These are phyloP conservation scores for Fusarium luffae DNA, from an alignment of 2,329 filamentous ascomycete species.

Conservation along the genomic window DNA sequence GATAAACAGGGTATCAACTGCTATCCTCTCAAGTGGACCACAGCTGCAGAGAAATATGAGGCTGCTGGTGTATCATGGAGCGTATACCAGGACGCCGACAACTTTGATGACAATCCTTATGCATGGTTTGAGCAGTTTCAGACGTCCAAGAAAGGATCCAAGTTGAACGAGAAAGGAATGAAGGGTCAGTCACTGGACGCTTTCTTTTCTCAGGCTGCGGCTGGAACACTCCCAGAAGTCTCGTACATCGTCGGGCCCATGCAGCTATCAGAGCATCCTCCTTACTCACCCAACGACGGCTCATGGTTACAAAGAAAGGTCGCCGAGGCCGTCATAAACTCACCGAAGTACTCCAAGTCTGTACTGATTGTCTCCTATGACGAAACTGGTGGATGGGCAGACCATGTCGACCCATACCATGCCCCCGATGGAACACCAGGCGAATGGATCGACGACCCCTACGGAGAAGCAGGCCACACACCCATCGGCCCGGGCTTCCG, in stretches of 20 bases:
- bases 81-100: slow-evolving; percentile 14
- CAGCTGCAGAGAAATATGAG: slow-evolving; percentile 22
- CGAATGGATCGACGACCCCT: slow-evolving; percentile 17
- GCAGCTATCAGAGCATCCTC: slow-evolving; percentile 18
- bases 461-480: slow-evolving; percentile 2
- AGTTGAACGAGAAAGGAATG: slow-evolving; percentile 9
- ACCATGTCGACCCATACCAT: slow-evolving; percentile 2
- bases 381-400: slow-evolving; percentile 13
- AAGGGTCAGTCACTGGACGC: background rate
- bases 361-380: slow-evolving; percentile 1
- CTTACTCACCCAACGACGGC: background rate
- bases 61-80: slow-evolving; percentile 18
- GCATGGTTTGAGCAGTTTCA: slow-evolving; percentile 27
- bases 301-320: slow-evolving; percentile 11
- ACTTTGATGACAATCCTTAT: slow-evolving; percentile 21
- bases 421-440: background rate
- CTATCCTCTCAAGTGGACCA: slow-evolving; percentile 13
- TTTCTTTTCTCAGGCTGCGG: background rate
- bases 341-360: slow-evolving; percentile 9
- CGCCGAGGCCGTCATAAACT: slow-evolving; percentile 16
- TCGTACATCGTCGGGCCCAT: slow-evolving; percentile 14
- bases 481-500: background rate
- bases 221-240: slow-evolving; percentile 1
- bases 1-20: slow-evolving; percentile 11
- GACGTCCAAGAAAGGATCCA: background rate